These are phyloP conservation scores for Eruca vesicaria DNA, from an alignment of 441 rosid species.

Conservation along the genomic window DNA sequence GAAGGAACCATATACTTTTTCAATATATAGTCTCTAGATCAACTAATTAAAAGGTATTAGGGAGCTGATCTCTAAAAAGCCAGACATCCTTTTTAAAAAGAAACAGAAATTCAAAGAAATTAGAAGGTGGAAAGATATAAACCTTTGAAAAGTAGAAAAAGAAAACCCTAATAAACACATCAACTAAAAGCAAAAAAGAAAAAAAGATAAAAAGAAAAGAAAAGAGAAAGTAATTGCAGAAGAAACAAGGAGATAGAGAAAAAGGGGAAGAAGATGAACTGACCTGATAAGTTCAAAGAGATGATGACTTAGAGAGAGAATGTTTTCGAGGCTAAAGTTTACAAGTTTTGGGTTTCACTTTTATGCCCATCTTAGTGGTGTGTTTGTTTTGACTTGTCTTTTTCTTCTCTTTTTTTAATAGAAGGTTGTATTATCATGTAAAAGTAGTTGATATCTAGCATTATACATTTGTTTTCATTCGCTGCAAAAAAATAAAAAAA, in stretches of 20 bases:
- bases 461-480: background rate
- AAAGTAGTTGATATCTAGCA: constrained; percentile 15
- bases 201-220: background rate
- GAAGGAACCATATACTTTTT: background rate
- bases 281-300: constrained; percentile 36
- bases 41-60: constrained; percentile 18
- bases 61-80: constrained; percentile 29
- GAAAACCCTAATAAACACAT: constrained; percentile 27
- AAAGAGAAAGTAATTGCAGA: constrained; percentile 34
- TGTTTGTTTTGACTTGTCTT: constrained; percentile 36
- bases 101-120: constrained; percentile 26
- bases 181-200: constrained; percentile 10
- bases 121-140: constrained; percentile 31
- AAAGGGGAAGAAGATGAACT: constrained; percentile 37
- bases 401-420: background rate
- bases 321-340: constrained; percentile 23
- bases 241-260: constrained; percentile 34
- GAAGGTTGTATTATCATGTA: background rate
- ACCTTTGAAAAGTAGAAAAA: constrained; percentile 13
- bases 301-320: constrained; percentile 32
- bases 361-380: constrained; percentile 36
- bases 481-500: background rate
- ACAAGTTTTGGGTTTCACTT: constrained; percentile 34
- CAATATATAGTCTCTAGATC: background rate
- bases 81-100: constrained; percentile 13